Evolutionary conservation across 2,329 filamentous ascomycete species (phyloP).

Genomic region (Hymenoscyphus repandus): DNA sequence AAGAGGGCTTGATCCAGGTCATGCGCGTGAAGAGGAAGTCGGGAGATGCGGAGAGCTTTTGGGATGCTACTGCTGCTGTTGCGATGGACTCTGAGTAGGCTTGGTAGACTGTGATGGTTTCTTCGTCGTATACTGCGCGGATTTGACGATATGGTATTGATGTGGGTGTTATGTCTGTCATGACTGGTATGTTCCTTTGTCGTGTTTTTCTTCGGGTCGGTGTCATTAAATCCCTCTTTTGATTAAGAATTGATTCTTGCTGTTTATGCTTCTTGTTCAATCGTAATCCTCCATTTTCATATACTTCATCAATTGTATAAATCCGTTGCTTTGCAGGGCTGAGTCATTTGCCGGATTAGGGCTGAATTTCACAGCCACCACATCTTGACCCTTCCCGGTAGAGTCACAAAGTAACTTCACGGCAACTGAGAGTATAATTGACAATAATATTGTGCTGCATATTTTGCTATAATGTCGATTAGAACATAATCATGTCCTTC

Average conservation of each 20-base stretch:
- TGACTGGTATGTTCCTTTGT: background rate
- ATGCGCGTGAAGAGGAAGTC: constrained; percentile 49
- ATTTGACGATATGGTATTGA: constrained; percentile 42
- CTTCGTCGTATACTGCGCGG: constrained; percentile 43
- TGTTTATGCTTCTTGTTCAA: too few relatives aligned
- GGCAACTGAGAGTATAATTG: too few relatives aligned
- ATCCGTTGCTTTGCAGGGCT: background rate
- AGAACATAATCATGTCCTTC: too few relatives aligned
- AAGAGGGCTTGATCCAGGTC: constrained; percentile 63
- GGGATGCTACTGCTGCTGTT: constrained; percentile 42
- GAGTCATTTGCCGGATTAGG: background rate
- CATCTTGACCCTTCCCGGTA: too few relatives aligned
- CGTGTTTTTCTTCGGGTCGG: too few relatives aligned
- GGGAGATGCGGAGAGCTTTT: constrained; percentile 48
- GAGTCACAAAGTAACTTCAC: too few relatives aligned
- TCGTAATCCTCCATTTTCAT: too few relatives aligned
- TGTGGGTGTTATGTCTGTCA: background rate
- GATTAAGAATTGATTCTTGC: too few relatives aligned
- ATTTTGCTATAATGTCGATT: too few relatives aligned
- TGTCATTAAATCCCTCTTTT: too few relatives aligned
- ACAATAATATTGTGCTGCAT: too few relatives aligned
- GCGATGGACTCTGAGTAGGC: constrained; percentile 53
- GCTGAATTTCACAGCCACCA: background rate
- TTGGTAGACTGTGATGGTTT: constrained; percentile 57
- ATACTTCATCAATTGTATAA: background rate